phyloP scores from a whole-genome alignment of 768 basidiomycete species.

The Phaeotremella fagi region DNA sequence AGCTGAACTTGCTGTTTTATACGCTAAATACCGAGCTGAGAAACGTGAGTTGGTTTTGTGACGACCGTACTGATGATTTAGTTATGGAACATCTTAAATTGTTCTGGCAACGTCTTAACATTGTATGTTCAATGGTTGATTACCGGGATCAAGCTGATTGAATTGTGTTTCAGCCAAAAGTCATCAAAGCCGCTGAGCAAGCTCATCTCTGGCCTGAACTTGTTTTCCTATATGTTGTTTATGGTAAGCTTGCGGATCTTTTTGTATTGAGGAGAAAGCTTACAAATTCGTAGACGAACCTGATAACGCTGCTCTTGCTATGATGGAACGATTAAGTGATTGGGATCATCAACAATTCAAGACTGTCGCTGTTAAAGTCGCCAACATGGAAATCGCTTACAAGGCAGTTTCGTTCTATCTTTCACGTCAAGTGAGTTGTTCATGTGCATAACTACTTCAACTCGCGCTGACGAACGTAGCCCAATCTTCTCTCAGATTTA shows the following conservation, averaged over 20 bases:
- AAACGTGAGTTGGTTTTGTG: constrained; percentile 61
- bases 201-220: constrained; percentile 98
- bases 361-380: constrained; percentile 91
- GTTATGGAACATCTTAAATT: constrained; percentile 99
- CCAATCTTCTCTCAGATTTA: constrained; percentile 85
- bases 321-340: constrained; percentile 98
- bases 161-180: constrained; percentile 68
- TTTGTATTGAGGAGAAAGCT: too few relatives aligned
- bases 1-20: constrained; percentile 76
- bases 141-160: too few relatives aligned
- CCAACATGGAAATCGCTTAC: constrained; percentile 98
- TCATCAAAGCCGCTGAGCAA: constrained; percentile 91
- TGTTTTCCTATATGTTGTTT: constrained; percentile 97
- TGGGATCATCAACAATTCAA: constrained; percentile 99
- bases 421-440: constrained; percentile 23
- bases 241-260: constrained; percentile 79
- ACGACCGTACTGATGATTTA: constrained; percentile 43
- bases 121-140: constrained; percentile 47
- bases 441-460: constrained; percentile 41
- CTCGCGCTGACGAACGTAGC: too few relatives aligned
- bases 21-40: constrained; percentile 91
- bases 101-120: constrained; percentile 84
- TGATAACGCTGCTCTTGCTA: constrained; percentile 95
- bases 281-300: constrained; percentile 43
- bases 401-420: constrained; percentile 55